phyloP scores from a whole-genome alignment of 2,329 filamentous ascomycete genomes.

The Bertia moriformis region DNA sequence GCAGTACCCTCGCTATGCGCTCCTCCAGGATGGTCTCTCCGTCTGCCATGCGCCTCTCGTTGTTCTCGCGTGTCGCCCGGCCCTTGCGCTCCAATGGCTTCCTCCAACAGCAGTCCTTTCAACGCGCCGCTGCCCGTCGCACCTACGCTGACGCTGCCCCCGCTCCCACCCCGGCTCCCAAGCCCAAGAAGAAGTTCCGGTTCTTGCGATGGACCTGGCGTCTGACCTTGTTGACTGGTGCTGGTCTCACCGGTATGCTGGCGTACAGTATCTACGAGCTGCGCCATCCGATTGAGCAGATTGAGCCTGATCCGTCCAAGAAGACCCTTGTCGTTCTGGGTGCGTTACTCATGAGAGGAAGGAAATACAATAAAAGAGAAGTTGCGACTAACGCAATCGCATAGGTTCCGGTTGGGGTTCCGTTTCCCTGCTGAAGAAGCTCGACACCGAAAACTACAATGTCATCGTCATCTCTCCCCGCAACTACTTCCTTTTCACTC shows the following conservation, averaged over 20 bases:
- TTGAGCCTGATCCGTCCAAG: conserved; percentile 69
- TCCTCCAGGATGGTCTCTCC: neutral
- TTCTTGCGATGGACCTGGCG: conserved; percentile 73
- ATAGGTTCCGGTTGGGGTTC: conserved; percentile 92
- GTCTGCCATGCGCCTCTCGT: neutral
- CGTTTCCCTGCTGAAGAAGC: conserved; percentile 91
- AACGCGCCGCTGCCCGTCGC: conserved; percentile 3
- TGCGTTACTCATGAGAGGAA: conserved; percentile 30
- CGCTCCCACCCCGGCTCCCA: conserved; percentile 29
- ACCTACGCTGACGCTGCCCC: conserved; percentile 30
- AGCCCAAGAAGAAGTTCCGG: conserved; percentile 45
- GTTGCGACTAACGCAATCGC: conserved; percentile 10
- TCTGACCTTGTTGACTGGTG: conserved; percentile 59
- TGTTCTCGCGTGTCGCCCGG: neutral
- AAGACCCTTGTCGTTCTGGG: conserved; percentile 94
- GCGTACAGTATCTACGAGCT: conserved; percentile 72
- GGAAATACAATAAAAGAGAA: no score
- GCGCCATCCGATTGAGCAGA: conserved; percentile 69
- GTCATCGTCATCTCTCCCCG: conserved; percentile 93
- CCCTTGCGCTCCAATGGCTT: neutral
- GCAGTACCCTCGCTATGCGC: neutral
- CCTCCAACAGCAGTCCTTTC: neutral
- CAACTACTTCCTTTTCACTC: conserved; percentile 99
- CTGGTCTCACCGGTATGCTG: conserved; percentile 57
- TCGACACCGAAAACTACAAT: conserved; percentile 98